Conservation (phyloP, 352 stramenopile genomes). For the Phytophthora constricta region DNA sequence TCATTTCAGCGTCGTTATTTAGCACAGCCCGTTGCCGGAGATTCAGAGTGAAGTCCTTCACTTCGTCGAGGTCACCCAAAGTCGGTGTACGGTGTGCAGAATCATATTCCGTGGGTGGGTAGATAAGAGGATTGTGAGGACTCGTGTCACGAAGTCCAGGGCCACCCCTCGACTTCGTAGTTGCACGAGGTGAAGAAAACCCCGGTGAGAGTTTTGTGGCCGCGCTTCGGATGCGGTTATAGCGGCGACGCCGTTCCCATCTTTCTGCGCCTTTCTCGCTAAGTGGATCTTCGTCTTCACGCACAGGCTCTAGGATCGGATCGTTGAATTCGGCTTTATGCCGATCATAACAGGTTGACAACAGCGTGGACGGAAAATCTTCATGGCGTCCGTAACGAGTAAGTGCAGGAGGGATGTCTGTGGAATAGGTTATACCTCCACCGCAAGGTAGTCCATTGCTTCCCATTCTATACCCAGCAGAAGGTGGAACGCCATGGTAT, state of each 20-base stretch:
- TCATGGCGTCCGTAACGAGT: constrained; percentile 56
- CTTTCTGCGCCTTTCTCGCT: constrained; percentile 76
- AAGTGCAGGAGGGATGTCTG: constrained; percentile 23
- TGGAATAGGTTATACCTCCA: constrained; percentile 16
- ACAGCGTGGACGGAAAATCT: constrained; percentile 58
- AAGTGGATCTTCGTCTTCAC: constrained; percentile 80
- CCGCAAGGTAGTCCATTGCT: constrained; percentile 13
- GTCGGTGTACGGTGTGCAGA: constrained; percentile 22
- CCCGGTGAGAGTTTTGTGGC: constrained; percentile 69
- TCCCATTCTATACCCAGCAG: constrained; percentile 21
- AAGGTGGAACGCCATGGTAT: constrained; percentile 27
- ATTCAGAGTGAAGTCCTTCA: constrained; percentile 84
- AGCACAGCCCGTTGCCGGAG: constrained; percentile 92
- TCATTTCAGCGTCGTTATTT: constrained; percentile 95
- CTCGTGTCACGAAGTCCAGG: constrained; percentile 20
- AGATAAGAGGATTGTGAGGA: constrained; percentile 27
- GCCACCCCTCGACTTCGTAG: constrained; percentile 21
- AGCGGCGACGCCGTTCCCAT: constrained; percentile 68
- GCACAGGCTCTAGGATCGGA: constrained; percentile 62
- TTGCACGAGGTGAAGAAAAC: constrained; percentile 47
- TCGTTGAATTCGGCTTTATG: constrained; percentile 80
- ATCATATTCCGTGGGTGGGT: constrained; percentile 45
- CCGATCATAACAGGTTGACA: constrained; percentile 72
- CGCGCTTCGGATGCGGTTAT: constrained; percentile 62
- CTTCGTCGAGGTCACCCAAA: constrained; percentile 62